Percentiles rank a stretch among this genome's conserved stretches.
These are phyloP conservation scores for Cyberlindnera galapagoensis DNA, from an alignment of 805 yeast genomes.

Conservation along the genomic window DNA sequence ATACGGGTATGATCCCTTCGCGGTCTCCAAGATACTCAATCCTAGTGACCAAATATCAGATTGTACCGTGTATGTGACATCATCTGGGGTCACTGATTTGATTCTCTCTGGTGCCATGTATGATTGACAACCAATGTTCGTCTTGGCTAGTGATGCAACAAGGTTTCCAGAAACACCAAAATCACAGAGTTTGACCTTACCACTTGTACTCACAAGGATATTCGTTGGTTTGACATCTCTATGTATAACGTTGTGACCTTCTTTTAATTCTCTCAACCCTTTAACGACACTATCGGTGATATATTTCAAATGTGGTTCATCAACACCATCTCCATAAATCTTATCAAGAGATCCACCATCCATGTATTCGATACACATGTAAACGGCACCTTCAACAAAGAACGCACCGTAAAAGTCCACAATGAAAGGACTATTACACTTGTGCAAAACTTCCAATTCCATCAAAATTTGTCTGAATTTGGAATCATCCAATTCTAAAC, in stretches of 20 bases:
- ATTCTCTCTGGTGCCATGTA: slow-evolving; percentile 99
- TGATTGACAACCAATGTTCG: slow-evolving; percentile 96
- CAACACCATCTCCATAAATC: slow-evolving; percentile 66
- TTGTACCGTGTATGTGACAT: slow-evolving; percentile 80
- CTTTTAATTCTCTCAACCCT: slow-evolving; percentile 82
- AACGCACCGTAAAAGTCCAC: slow-evolving; percentile 98
- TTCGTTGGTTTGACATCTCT: slow-evolving; percentile 97
- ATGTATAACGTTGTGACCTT: slow-evolving; percentile 86
- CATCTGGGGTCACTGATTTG: slow-evolving; percentile 65
- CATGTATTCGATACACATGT: slow-evolving; percentile 98
- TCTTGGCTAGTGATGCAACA: slow-evolving; percentile 90
- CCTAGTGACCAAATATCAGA: slow-evolving; percentile 97
- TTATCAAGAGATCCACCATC: slow-evolving; percentile 93
- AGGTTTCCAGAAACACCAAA: slow-evolving; percentile 94
- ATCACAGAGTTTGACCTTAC: slow-evolving; percentile 90
- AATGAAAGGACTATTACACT: slow-evolving; percentile 83
- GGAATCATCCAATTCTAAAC: slow-evolving; percentile 89
- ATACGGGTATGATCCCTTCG: slow-evolving; percentile 91
- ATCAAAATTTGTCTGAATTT: slow-evolving; percentile 89
- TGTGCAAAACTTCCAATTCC: slow-evolving; percentile 93
- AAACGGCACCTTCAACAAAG: slow-evolving; percentile 95
- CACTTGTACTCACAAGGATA: slow-evolving; percentile 71
- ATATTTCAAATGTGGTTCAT: slow-evolving; percentile 74
- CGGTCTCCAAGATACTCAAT: slow-evolving; percentile 76
- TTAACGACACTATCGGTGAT: slow-evolving; percentile 73